Conservation (phyloP, 2,329 filamentous ascomycete genomes). For the Aspergillus piperis region DNA sequence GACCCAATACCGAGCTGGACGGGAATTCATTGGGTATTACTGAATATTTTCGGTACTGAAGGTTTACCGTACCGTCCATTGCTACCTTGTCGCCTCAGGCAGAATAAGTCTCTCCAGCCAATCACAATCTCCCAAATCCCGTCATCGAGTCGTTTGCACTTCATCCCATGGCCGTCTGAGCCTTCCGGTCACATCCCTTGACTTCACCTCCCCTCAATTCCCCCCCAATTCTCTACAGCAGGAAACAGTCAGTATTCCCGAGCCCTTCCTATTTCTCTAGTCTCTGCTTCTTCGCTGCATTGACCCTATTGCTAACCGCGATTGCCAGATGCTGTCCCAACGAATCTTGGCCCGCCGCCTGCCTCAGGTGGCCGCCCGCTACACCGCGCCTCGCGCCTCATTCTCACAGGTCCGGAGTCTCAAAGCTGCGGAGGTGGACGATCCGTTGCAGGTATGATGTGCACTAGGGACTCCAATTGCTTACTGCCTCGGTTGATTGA, state of each 20-base stretch:
- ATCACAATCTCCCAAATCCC: conserved; percentile 28
- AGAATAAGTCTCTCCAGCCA: conserved; percentile 21
- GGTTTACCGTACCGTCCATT: conserved; percentile 11
- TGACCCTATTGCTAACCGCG: conserved; percentile 25
- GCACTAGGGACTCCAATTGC: background rate
- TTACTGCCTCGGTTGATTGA: conserved; percentile 15
- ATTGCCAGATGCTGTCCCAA: conserved; percentile 47
- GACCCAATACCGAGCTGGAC: conserved; percentile 20
- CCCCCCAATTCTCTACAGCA: conserved; percentile 21
- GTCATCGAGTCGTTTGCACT: conserved; percentile 21
- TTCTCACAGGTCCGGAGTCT: conserved; percentile 46
- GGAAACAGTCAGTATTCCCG: conserved; percentile 30
- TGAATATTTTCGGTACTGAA: no score
- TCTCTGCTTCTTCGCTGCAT: background rate
- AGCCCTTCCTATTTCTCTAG: background rate
- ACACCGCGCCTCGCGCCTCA: conserved; percentile 41
- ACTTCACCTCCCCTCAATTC: conserved; percentile 3
- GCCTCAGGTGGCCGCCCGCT: conserved; percentile 41
- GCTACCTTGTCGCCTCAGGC: conserved; percentile 16
- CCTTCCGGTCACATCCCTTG: conserved; percentile 22
- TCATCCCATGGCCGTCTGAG: conserved; percentile 24
- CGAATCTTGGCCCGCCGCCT: conserved; percentile 47
- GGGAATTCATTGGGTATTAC: background rate
- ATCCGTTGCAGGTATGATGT: conserved; percentile 46
- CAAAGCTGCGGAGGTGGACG: conserved; percentile 42